phyloP scores from a whole-genome alignment of 192 early-diverging fungal genomes.

The Coemansia sp. region DNA sequence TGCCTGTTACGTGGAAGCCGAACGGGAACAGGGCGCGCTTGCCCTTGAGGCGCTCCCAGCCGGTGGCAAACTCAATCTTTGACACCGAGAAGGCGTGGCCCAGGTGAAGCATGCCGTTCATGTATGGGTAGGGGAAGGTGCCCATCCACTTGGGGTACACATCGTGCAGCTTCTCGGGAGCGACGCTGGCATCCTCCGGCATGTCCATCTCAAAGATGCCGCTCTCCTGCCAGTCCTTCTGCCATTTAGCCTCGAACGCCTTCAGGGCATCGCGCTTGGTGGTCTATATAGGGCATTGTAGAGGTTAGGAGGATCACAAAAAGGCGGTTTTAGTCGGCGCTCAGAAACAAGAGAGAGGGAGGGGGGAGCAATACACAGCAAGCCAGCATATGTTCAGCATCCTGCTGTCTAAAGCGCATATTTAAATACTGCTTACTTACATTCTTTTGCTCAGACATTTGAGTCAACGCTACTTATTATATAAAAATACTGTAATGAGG shows the following conservation, averaged over 20 bases:
- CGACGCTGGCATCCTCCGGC: constrained; percentile 59
- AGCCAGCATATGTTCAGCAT: too few relatives aligned
- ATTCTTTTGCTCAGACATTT: too few relatives aligned
- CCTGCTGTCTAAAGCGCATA: too few relatives aligned
- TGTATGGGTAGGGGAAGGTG: constrained; percentile 97
- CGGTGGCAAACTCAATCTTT: constrained; percentile 93
- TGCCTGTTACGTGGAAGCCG: constrained; percentile 98
- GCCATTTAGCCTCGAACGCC: constrained; percentile 69
- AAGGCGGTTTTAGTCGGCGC: too few relatives aligned
- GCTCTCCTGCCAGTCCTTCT: constrained; percentile 72
- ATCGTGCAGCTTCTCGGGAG: constrained; percentile 53
- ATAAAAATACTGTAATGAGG: too few relatives aligned
- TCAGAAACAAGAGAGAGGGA: not conserved
- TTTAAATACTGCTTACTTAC: too few relatives aligned
- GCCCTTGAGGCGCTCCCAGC: constrained; percentile 91
- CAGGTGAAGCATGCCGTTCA: constrained; percentile 90
- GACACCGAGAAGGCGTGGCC: constrained; percentile 96
- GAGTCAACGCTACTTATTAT: too few relatives aligned
- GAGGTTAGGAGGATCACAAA: too few relatives aligned
- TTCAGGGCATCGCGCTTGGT: constrained; percentile 76
- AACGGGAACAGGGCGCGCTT: constrained; percentile 91
- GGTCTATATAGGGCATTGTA: too few relatives aligned
- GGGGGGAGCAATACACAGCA: not conserved
- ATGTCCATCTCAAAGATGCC: constrained; percentile 84
- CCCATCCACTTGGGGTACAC: constrained; percentile 87